phyloP scores from a whole-genome alignment of 768 basidiomycete species.

The Hypholoma fasciculare region DNA sequence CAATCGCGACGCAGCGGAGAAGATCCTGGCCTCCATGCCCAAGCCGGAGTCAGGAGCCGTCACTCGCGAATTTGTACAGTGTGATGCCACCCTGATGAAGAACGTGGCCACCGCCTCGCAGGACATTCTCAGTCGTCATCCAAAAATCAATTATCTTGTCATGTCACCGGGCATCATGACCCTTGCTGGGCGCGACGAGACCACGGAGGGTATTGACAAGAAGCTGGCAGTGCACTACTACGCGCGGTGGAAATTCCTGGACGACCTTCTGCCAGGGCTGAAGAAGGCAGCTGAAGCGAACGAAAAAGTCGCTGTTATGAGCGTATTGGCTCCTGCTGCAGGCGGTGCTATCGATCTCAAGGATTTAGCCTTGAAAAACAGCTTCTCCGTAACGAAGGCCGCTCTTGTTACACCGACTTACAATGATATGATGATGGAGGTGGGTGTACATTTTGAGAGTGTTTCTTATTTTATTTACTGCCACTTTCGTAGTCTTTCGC shows the following conservation, averaged over 20 bases:
- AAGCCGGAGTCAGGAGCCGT: background rate
- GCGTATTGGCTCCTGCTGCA: slow-evolving; percentile 35
- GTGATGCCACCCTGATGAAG: slow-evolving; percentile 53
- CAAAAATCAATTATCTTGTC: slow-evolving; percentile 55
- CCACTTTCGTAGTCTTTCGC: slow-evolving; percentile 28
- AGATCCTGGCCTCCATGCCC: slow-evolving; percentile 36
- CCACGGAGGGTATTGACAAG: slow-evolving; percentile 27
- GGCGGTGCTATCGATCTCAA: slow-evolving; percentile 40
- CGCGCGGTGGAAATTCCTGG: slow-evolving; percentile 46
- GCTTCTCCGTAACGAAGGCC: slow-evolving; percentile 35
- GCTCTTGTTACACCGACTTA: slow-evolving; percentile 40
- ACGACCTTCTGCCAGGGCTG: slow-evolving; percentile 45
- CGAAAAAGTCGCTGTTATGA: slow-evolving; percentile 51
- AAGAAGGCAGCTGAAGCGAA: slow-evolving; percentile 42
- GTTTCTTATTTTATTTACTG: background rate
- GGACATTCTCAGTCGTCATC: slow-evolving; percentile 29
- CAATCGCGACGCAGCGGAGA: slow-evolving; percentile 47
- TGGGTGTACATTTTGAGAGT: slow-evolving; percentile 17
- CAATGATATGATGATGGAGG: slow-evolving; percentile 57
- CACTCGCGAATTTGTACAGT: slow-evolving; percentile 49
- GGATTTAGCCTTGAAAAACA: slow-evolving; percentile 53
- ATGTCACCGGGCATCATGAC: slow-evolving; percentile 43
- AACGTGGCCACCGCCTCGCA: slow-evolving; percentile 39
- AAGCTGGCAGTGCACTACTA: slow-evolving; percentile 30
- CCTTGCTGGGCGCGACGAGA: slow-evolving; percentile 20